Evolutionary conservation across 306 rosid genomes (phyloP).

Genomic region (Vigna radiata): DNA sequence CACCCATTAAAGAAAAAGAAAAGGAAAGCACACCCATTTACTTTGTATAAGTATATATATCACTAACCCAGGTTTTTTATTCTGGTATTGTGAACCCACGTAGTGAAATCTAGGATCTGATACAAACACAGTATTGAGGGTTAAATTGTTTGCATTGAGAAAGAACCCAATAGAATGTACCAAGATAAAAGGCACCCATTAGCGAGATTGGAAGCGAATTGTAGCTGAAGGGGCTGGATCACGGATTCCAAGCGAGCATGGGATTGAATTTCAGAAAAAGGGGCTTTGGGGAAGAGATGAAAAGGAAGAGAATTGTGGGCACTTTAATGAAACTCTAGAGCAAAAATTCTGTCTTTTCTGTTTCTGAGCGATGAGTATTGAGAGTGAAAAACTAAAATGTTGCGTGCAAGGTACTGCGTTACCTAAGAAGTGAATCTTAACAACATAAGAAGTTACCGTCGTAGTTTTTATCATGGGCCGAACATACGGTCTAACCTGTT

Average conservation of each 20-base stretch:
- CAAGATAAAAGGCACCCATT: neutral
- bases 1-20: neutral
- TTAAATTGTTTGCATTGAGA: neutral
- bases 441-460: neutral
- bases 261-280: neutral
- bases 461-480: neutral
- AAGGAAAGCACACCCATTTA: neutral
- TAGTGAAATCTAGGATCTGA: slow-evolving; percentile 18
- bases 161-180: neutral
- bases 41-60: neutral
- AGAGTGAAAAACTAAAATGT: neutral
- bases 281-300: neutral
- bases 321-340: neutral
- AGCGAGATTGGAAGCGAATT: slow-evolving; percentile 1
- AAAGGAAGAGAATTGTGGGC: neutral
- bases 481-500: neutral
- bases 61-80: neutral
- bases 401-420: neutral
- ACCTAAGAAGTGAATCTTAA: neutral
- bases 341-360: neutral
- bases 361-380: neutral
- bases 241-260: neutral
- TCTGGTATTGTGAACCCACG: neutral
- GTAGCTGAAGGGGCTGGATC: neutral
- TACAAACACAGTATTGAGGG: neutral